Percentiles rank a stretch among this genome's conserved stretches.
Conservation (phyloP, 345 rosid species). For the Camelina laxa region DNA sequence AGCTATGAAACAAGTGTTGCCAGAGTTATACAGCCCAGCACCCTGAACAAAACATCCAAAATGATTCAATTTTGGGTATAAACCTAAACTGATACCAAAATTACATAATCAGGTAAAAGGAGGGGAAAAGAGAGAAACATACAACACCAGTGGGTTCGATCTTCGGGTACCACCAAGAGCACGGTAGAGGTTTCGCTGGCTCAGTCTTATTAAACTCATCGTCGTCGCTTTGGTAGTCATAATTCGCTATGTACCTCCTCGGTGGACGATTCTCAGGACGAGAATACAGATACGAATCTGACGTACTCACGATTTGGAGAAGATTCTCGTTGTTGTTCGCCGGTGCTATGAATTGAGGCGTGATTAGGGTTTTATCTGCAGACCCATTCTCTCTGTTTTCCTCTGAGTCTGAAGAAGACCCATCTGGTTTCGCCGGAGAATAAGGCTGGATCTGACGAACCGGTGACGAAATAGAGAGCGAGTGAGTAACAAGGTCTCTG, state of each 20-base stretch:
- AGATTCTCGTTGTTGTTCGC: neutral
- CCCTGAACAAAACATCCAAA: slow-evolving; percentile 54
- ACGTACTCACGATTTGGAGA: neutral
- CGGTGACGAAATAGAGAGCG: slow-evolving; percentile 28
- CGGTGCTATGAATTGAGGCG: no score
- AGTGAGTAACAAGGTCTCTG: slow-evolving; percentile 21
- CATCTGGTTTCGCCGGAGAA: slow-evolving; percentile 21
- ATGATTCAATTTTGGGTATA: neutral
- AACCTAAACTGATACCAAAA: neutral
- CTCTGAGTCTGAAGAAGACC: neutral
- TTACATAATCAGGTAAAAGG: neutral
- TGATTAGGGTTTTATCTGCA: neutral
- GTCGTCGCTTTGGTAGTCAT: neutral
- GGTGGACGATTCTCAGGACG: neutral
- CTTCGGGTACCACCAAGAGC: slow-evolving; percentile 14
- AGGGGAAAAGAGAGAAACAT: slow-evolving; percentile 11
- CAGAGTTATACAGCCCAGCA: slow-evolving; percentile 80
- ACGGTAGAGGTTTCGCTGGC: neutral
- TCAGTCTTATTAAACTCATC: neutral
- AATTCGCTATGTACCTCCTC: neutral
- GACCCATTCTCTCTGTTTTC: neutral
- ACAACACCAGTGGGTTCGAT: slow-evolving; percentile 46
- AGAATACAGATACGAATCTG: slow-evolving; percentile 12
- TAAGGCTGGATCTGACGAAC: slow-evolving; percentile 23
- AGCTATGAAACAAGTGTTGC: slow-evolving; percentile 89